Conservation (phyloP, 805 yeast species). For the Yarrowia sp. region DNA sequence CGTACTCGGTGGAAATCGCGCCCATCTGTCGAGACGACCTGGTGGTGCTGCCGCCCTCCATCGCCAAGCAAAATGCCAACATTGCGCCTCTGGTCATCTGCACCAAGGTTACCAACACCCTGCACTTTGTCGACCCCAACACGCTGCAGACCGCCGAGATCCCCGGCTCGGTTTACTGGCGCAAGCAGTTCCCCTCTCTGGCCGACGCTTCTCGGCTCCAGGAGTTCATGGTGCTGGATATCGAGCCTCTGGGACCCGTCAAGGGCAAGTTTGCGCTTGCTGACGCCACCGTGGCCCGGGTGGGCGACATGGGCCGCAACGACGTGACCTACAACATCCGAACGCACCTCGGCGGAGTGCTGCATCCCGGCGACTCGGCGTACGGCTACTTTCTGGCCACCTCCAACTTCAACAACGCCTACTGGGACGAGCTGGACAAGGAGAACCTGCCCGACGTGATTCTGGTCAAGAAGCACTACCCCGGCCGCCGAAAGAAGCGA, state of each 20-base stretch:
- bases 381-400: slow-evolving; percentile 84
- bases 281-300: slow-evolving; percentile 83
- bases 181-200: slow-evolving; percentile 75
- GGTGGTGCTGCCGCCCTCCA: slow-evolving; percentile 79
- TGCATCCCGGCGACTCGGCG: slow-evolving; percentile 93
- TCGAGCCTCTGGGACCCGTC: slow-evolving; percentile 85
- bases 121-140: slow-evolving; percentile 83
- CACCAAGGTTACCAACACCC: slow-evolving; percentile 74
- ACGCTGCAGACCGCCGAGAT: slow-evolving; percentile 82
- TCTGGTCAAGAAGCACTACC: slow-evolving; percentile 85
- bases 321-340: slow-evolving; percentile 78
- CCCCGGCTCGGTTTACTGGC: slow-evolving; percentile 75
- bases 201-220: slow-evolving; percentile 68
- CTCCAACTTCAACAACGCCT: slow-evolving; percentile 80
- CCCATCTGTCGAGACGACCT: slow-evolving; percentile 95
- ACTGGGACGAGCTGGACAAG: slow-evolving; percentile 64
- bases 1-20: slow-evolving; percentile 88
- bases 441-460: slow-evolving; percentile 79
- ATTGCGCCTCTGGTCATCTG: slow-evolving; percentile 82
- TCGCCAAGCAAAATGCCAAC: slow-evolving; percentile 83
- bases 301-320: slow-evolving; percentile 80
- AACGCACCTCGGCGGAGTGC: slow-evolving; percentile 86
- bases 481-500: slow-evolving; percentile 75
- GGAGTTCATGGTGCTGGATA: slow-evolving; percentile 87
- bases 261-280: slow-evolving; percentile 81